Percentiles rank a stretch among this genome's conserved stretches.
Evolutionary conservation across 129 eudicot genomes (phyloP).

Genomic region (Solidago caesia): DNA sequence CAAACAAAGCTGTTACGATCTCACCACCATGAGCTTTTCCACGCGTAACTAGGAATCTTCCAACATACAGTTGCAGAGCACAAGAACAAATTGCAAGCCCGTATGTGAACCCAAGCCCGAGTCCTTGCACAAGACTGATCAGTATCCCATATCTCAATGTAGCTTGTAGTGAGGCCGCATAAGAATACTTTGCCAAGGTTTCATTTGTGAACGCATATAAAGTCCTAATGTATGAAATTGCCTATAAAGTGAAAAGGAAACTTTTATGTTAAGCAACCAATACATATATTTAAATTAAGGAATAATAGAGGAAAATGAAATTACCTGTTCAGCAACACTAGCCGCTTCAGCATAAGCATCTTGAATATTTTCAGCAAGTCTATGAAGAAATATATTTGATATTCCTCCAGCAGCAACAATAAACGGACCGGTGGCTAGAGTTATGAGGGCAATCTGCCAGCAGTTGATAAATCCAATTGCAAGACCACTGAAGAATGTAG

Average conservation of each 20-base stretch:
- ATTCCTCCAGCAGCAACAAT: conserved; percentile 99
- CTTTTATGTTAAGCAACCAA: conserved; percentile 12
- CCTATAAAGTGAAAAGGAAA: conserved; percentile 46
- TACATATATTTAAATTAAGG: not conserved
- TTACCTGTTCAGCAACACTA: conserved; percentile 97
- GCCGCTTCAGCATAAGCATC: conserved; percentile 99
- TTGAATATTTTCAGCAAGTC: conserved; percentile 97
- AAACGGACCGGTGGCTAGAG: conserved; percentile 90
- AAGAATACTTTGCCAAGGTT: conserved; percentile 90
- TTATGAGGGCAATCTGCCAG: conserved; percentile 94
- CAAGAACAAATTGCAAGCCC: conserved; percentile 99
- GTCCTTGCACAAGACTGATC: conserved; percentile 97
- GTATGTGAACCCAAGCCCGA: conserved; percentile 94
- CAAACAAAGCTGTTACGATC: conserved; percentile 83
- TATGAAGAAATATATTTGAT: conserved; percentile 93
- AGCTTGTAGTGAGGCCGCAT: conserved; percentile 92
- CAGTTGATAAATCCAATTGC: conserved; percentile 90
- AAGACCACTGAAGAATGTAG: conserved; percentile 96
- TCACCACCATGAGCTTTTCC: conserved; percentile 93
- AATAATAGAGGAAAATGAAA: conserved; percentile 6
- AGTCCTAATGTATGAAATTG: conserved; percentile 82
- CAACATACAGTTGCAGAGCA: conserved; percentile 97
- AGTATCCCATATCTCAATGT: conserved; percentile 90
- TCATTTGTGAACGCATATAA: conserved; percentile 93
- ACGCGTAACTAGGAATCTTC: conserved; percentile 66